Conservation (phyloP, 805 yeast species). For the Ogataea sp. region DNA sequence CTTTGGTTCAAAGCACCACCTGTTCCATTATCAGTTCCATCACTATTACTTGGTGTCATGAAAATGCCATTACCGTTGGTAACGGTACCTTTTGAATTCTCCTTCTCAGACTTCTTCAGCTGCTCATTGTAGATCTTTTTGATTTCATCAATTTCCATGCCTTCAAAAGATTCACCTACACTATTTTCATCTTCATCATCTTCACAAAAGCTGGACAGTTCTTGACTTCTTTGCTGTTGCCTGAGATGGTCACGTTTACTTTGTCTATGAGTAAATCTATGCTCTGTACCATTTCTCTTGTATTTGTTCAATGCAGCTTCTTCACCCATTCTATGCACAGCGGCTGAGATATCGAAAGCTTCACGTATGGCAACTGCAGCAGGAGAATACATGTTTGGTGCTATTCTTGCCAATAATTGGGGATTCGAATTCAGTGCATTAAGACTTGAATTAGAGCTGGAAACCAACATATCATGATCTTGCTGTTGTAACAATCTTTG, state of each 20-base stretch:
- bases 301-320: slow-evolving; percentile 25
- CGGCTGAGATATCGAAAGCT: slow-evolving; percentile 54
- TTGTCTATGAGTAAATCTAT: not conserved
- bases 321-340: slow-evolving; percentile 52
- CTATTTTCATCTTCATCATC: slow-evolving; percentile 12
- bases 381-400: slow-evolving; percentile 33
- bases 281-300: not conserved
- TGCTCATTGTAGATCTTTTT: slow-evolving; percentile 6
- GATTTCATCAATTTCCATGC: slow-evolving; percentile 5
- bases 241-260: not conserved
- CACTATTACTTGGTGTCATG: not conserved
- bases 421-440: no score
- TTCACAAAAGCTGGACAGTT: slow-evolving; percentile 11
- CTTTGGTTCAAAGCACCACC: not conserved
- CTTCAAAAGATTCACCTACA: no score
- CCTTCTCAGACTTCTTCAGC: slow-evolving; percentile 6
- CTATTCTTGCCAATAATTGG: not conserved
- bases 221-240: no score
- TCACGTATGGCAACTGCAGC: slow-evolving; percentile 53
- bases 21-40: no score
- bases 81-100: slow-evolving; percentile 10
- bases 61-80: slow-evolving; percentile 5
- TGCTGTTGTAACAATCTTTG: slow-evolving; percentile 8
- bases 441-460: no score
- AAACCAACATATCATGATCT: slow-evolving; percentile 7